Base-by-base conservation (phyloP, 2,329 filamentous ascomycete species). In the Exophiala lecanii-corni region DNA sequence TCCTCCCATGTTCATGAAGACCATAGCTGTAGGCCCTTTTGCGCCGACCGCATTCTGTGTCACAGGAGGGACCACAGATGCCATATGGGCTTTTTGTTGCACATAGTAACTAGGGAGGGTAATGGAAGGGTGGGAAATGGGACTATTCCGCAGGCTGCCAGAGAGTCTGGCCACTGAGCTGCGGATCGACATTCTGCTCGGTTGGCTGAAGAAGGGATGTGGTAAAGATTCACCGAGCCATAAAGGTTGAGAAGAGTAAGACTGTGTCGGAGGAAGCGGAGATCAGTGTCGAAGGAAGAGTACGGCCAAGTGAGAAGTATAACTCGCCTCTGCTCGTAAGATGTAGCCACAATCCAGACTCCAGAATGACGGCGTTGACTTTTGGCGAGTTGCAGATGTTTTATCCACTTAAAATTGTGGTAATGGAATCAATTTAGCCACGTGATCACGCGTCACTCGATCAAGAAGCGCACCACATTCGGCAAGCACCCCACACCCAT, bases 1-100 rank as follows among this genome's bases (percentile, higher is more conserved):
- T 0, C 92, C 92, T 47, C 92, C 92, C 92, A 98, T 98, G 68
- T 98, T 98, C 70, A 98, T 79, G 61, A 98, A 96, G 10, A 98
- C 92, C 81, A 98, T 97, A 32, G 92, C 92, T 3, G 92, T 98
- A 5, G 89, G 89, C 0, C 91, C 91, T 60, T 86, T 77, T 2
- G 76, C 74, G 36, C 75, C 78, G 1, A 78, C 78, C 5, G 77
- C 73, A 74, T 88, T 76, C 63, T 94, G 87, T 0, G 86, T 89
- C 16, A 92, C 87, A 5, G 87, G 86, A 9, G 86, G 84, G 3
- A 79, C 80, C 13, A 75, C 71, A 10, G 80, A 84, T 20, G 82
- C 83, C 55, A 71, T 66, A 4, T 59, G 58, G 35, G 58, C 54
- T 49, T 58, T 56, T 16, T 58, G 46, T 9, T 40, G 18, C 16